Percentiles rank a stretch among this genome's conserved stretches.
Conservation (phyloP, 768 basidiomycete genomes). For the Boletales sp. region DNA sequence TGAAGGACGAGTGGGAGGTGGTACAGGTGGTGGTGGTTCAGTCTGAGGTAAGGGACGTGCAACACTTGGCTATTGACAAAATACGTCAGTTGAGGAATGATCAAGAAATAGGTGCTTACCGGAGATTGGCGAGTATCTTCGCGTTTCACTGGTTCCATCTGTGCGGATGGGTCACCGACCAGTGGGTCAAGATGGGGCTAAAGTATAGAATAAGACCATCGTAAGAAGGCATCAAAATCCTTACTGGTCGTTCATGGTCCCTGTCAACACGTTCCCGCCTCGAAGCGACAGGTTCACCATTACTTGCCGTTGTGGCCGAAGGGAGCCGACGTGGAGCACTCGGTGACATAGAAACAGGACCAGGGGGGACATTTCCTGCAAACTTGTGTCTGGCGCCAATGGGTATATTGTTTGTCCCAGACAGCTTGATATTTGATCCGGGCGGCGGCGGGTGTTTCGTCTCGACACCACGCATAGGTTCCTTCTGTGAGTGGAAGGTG, state of each 20-base stretch:
- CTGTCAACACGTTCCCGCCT: slow-evolving; percentile 14
- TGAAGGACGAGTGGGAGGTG: slow-evolving; percentile 7
- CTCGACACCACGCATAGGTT: slow-evolving; percentile 12
- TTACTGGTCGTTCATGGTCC: slow-evolving; percentile 25
- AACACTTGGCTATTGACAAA: slow-evolving; percentile 6
- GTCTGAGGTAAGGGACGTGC: slow-evolving; percentile 3
- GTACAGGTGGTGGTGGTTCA: slow-evolving; percentile 5
- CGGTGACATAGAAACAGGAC: not conserved
- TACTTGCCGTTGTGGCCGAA: slow-evolving; percentile 10
- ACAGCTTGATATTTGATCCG: slow-evolving; percentile 24
- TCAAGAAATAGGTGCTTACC: slow-evolving; percentile 7
- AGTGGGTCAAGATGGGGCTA: slow-evolving; percentile 16
- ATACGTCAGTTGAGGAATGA: not conserved
- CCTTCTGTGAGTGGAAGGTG: slow-evolving; percentile 13
- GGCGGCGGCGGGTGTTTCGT: slow-evolving; percentile 4
- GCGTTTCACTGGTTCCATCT: slow-evolving; percentile 6
- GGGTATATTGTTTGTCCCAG: slow-evolving; percentile 32
- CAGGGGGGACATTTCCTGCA: slow-evolving; percentile 3
- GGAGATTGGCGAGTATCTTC: slow-evolving; percentile 15
- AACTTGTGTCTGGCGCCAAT: slow-evolving; percentile 28
- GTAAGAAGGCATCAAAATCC: not conserved
- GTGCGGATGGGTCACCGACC: slow-evolving; percentile 1
- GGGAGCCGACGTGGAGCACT: slow-evolving; percentile 1
- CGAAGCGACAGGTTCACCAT: slow-evolving; percentile 17
- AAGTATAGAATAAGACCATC: slow-evolving; percentile 6